Percentiles rank a stretch among this genome's conserved stretches.
phyloP scores from a whole-genome alignment of 2,329 filamentous ascomycete species.

The Periconia sp. region DNA sequence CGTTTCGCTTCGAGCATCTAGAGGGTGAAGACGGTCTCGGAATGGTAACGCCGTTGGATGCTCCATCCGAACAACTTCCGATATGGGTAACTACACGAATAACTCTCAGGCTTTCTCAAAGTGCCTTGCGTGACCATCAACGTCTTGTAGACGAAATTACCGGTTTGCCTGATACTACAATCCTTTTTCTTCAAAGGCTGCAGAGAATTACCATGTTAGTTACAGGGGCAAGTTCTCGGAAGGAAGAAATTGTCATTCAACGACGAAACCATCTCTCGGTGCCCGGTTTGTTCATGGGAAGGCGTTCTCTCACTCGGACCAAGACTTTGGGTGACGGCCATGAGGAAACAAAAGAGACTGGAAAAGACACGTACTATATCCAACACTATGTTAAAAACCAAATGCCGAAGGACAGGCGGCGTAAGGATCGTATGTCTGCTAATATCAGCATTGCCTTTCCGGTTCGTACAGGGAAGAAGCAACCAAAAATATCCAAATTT shows the following conservation, averaged over 20 bases:
- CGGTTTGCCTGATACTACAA: constrained; percentile 17
- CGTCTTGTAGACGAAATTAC: constrained; percentile 10
- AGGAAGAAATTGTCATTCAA: too few species aligned
- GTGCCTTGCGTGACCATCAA: constrained; percentile 3
- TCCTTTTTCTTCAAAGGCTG: constrained; percentile 20
- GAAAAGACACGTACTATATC: constrained; percentile 7
- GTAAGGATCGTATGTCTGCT: constrained; percentile 6
- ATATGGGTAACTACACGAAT: constrained; percentile 22
- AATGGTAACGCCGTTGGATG: constrained; percentile 56
- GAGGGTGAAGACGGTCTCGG: constrained; percentile 55
- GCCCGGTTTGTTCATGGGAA: too few species aligned
- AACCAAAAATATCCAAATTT: constrained; percentile 21
- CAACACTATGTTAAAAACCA: not conserved
- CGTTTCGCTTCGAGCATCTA: constrained; percentile 44
- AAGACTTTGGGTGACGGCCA: too few species aligned
- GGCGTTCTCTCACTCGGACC: too few species aligned
- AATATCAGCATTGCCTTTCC: constrained; percentile 30
- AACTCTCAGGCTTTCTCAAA: constrained; percentile 13
- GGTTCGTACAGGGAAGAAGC: constrained; percentile 6
- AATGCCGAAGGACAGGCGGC: constrained; percentile 19
- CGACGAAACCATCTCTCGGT: too few species aligned
- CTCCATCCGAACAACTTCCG: constrained; percentile 13
- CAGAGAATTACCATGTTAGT: constrained; percentile 9
- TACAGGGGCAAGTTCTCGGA: not conserved
- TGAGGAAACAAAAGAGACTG: not conserved